These are phyloP conservation scores for Alternaria sp. DNA, from an alignment of 2,329 filamentous ascomycete species.

Conservation along the genomic window DNA sequence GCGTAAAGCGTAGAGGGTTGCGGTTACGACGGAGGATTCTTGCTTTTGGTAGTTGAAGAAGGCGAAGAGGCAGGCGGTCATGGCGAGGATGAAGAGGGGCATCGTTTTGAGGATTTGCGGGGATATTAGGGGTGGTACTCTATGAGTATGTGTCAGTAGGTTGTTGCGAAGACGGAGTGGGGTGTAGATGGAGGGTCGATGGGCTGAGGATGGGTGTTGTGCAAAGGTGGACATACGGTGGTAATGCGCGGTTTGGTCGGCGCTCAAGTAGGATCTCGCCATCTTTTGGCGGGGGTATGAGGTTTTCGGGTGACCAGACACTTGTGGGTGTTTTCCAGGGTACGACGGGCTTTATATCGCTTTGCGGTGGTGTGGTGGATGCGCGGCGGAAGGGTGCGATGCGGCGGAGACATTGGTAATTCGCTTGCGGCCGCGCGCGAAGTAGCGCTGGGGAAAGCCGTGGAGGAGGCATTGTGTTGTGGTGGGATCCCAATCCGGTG, in stretches of 20 bases:
- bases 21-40: constrained; percentile 80
- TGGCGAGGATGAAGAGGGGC: constrained; percentile 78
- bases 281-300: constrained; percentile 46
- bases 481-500: constrained; percentile 10
- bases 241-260: constrained; percentile 42
- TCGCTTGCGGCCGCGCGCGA: constrained; percentile 29
- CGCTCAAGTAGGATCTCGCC: constrained; percentile 44
- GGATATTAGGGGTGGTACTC: constrained; percentile 43
- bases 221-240: constrained; percentile 33
- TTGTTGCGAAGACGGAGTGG: not conserved
- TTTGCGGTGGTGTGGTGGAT: constrained; percentile 24
- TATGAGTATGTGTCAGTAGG: not conserved
- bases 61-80: constrained; percentile 74
- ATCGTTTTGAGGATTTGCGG: constrained; percentile 63
- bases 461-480: constrained; percentile 36
- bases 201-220: not conserved
- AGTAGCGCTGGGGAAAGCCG: constrained; percentile 30
- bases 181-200: not conserved
- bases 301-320: constrained; percentile 46
- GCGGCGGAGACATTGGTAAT: constrained; percentile 32
- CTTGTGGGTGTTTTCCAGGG: constrained; percentile 49
- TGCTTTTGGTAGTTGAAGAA: constrained; percentile 99
- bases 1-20: constrained; percentile 89
- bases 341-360: constrained; percentile 33
- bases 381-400: constrained; percentile 27